A percentile compares a stretch with the other conserved stretches of the same genome.
Evolutionary conservation across 495 filamentous ascomycete species (phyloP).

Genomic region (Tuber microsphaerosporum): DNA sequence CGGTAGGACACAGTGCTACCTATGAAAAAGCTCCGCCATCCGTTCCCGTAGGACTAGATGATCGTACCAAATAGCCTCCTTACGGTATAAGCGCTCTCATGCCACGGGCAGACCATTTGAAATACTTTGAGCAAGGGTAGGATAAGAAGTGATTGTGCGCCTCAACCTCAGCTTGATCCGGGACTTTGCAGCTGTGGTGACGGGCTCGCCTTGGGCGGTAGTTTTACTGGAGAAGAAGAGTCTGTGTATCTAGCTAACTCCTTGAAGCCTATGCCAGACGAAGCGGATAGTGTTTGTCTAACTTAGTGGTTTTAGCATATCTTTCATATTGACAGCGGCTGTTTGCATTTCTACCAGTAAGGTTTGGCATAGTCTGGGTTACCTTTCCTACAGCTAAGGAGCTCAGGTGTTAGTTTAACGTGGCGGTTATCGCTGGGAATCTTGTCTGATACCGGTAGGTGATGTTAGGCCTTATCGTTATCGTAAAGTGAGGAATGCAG

Average conservation of each 20-base stretch:
- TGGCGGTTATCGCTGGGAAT: too few relatives aligned
- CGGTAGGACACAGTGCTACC: neutral
- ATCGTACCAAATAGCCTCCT: neutral
- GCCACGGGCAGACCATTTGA: neutral
- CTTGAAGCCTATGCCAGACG: neutral
- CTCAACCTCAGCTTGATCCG: neutral
- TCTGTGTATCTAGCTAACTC: neutral
- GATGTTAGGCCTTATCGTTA: too few relatives aligned
- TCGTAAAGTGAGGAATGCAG: too few relatives aligned
- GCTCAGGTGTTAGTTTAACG: too few relatives aligned
- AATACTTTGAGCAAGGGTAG: neutral
- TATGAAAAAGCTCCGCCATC: neutral
- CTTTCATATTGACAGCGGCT: neutral
- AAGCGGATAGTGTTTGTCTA: neutral
- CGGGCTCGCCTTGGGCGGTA: neutral
- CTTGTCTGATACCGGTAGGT: too few relatives aligned
- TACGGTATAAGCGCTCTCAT: neutral
- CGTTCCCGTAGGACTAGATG: neutral
- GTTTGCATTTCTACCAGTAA: neutral
- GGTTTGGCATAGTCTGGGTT: too few relatives aligned
- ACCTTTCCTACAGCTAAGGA: too few relatives aligned
- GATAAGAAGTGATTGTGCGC: neutral
- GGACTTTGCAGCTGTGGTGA: neutral
- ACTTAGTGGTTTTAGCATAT: neutral
- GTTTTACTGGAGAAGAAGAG: neutral